Conservation (phyloP, 1,284 basidiomycete genomes). For the Volvariella volvacea region DNA sequence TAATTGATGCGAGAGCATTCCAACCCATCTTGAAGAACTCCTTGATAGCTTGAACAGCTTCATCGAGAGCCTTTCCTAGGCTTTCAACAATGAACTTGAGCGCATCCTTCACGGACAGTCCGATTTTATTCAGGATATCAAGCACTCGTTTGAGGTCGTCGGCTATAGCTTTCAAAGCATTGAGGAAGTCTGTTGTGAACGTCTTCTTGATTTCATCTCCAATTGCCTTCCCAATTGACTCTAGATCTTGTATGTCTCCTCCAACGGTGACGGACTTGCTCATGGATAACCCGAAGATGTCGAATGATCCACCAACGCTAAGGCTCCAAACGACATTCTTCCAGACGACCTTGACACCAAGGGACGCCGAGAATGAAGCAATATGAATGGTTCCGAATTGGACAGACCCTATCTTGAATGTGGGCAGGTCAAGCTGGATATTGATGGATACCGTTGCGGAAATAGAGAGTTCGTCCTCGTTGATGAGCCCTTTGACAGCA, state of each 20-base stretch:
- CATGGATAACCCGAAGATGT: too few relatives aligned
- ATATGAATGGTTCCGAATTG: too few relatives aligned
- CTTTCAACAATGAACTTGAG: neutral
- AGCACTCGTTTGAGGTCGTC: neutral
- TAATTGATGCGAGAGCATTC: neutral
- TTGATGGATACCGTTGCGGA: neutral
- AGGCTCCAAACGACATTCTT: too few relatives aligned
- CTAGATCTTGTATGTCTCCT: too few relatives aligned
- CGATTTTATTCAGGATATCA: neutral
- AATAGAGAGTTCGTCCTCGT: neutral
- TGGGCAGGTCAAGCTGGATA: neutral
- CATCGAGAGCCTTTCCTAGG: neutral
- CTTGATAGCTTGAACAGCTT: neutral
- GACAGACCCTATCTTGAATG: constrained; percentile 1
- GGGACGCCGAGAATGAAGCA: too few relatives aligned
- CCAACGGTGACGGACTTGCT: too few relatives aligned
- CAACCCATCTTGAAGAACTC: constrained; percentile 1
- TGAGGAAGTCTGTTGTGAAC: constrained; percentile 2
- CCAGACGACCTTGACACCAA: too few relatives aligned
- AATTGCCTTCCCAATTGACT: too few relatives aligned
- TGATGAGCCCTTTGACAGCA: neutral
- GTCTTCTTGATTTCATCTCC: too few relatives aligned
- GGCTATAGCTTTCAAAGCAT: neutral
- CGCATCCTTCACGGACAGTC: neutral
- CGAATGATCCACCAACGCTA: too few relatives aligned